These are phyloP conservation scores for Aspergillus pseudoglaucus DNA, from an alignment of 2,329 filamentous ascomycete genomes.

Conservation along the genomic window DNA sequence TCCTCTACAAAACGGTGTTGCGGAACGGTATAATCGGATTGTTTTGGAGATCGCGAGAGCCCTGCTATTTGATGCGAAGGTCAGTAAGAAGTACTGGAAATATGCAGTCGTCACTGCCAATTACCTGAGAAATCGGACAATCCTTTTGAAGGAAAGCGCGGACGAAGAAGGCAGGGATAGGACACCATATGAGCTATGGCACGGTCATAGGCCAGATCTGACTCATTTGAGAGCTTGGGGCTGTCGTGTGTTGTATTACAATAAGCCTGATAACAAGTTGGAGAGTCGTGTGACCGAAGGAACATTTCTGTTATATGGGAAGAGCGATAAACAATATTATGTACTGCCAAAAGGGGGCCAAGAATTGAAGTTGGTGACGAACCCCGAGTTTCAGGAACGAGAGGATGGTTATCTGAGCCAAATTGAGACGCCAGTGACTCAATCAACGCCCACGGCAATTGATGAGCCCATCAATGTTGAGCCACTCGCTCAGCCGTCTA, in stretches of 20 bases:
- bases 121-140: background rate
- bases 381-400: background rate
- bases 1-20: background rate
- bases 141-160: constrained; percentile 22
- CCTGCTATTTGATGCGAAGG: background rate
- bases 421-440: no score
- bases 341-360: background rate
- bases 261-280: background rate
- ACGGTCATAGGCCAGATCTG: background rate
- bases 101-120: background rate
- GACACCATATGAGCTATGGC: background rate
- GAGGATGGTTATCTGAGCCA: no score
- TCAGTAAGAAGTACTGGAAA: background rate
- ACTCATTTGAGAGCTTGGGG: background rate
- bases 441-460: no score
- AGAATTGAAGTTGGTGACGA: background rate
- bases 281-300: background rate
- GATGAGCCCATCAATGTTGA: no score
- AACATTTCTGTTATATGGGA: background rate
- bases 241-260: background rate
- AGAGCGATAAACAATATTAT: background rate
- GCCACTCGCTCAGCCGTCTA: no score
- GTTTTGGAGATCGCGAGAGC: background rate
- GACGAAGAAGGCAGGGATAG: background rate
- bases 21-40: background rate